phyloP scores from a whole-genome alignment of 225 moss, liverwort and hornwort genomes.

The Anthoceros angustus region DNA sequence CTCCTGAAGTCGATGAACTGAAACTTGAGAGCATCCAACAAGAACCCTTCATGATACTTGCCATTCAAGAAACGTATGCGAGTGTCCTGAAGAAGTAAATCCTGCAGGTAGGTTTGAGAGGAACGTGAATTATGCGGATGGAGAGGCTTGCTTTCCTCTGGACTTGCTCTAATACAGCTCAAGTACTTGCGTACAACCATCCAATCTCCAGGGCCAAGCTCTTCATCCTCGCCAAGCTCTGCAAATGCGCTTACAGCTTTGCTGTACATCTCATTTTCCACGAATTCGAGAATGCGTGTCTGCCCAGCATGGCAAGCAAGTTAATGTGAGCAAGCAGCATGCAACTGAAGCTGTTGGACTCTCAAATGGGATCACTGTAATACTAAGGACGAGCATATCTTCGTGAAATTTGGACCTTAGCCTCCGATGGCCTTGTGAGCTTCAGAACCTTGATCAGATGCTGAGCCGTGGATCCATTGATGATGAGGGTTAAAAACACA shows the following conservation, averaged over 20 bases:
- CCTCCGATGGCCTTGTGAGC: slow-evolving; percentile 48
- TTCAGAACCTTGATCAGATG: slow-evolving; percentile 47
- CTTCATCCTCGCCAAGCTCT: slow-evolving; percentile 86
- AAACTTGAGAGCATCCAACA: not conserved
- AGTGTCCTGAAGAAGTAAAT: slow-evolving; percentile 53
- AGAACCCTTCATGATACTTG: slow-evolving; percentile 8
- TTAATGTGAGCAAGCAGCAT: not conserved
- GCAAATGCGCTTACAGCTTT: slow-evolving; percentile 73
- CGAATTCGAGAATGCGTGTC: slow-evolving; percentile 46
- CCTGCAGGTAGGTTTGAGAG: slow-evolving; percentile 26
- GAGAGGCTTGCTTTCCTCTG: slow-evolving; percentile 13
- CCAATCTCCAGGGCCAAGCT: slow-evolving; percentile 91
- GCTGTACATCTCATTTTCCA: slow-evolving; percentile 63
- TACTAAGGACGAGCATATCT: no score
- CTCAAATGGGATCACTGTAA: not conserved
- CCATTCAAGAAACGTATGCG: slow-evolving; percentile 70
- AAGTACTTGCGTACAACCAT: slow-evolving; percentile 49
- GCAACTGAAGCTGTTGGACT: not conserved
- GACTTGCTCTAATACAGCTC: slow-evolving; percentile 29
- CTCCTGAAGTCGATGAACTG: no score
- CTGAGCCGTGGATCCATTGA: slow-evolving; percentile 83
- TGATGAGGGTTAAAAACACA: slow-evolving; percentile 76
- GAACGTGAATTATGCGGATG: slow-evolving; percentile 56
- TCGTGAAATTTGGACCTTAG: slow-evolving; percentile 35
- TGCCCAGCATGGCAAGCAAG: slow-evolving; percentile 12